phyloP scores from a whole-genome alignment of 805 yeast species.

The Brettanomyces anomalus region DNA sequence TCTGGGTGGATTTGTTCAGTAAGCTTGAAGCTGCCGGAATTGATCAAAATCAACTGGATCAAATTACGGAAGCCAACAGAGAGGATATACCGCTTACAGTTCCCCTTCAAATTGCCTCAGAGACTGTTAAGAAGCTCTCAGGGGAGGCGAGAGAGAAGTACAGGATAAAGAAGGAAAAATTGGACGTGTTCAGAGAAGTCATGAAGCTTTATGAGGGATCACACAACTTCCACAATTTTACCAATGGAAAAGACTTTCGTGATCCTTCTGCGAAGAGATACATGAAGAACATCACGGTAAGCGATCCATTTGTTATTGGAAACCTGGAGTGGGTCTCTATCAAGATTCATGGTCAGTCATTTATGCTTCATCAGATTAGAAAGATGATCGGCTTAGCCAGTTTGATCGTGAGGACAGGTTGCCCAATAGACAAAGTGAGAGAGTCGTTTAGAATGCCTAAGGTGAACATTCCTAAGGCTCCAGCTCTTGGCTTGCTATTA shows the following conservation, averaged over 20 bases:
- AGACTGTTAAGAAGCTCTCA: slow-evolving; percentile 53
- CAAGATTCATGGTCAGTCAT: slow-evolving; percentile 95
- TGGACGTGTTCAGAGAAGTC: slow-evolving; percentile 55
- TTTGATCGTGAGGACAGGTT: slow-evolving; percentile 74
- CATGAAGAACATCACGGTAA: slow-evolving; percentile 70
- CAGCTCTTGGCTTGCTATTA: slow-evolving; percentile 83
- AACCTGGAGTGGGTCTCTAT: slow-evolving; percentile 95
- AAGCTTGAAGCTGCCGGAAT: slow-evolving; percentile 31
- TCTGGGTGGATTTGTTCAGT: slow-evolving; percentile 52
- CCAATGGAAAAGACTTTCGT: slow-evolving; percentile 49
- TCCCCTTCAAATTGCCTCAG: slow-evolving; percentile 26
- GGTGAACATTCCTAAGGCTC: slow-evolving; percentile 93
- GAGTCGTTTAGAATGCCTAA: slow-evolving; percentile 70
- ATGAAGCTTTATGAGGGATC: slow-evolving; percentile 73
- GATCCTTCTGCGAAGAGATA: slow-evolving; percentile 81
- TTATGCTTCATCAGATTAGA: slow-evolving; percentile 96
- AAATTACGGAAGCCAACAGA: slow-evolving; percentile 27
- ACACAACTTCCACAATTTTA: slow-evolving; percentile 63
- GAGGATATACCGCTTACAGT: slow-evolving; percentile 29
- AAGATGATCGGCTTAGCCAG: slow-evolving; percentile 97
- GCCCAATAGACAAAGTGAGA: slow-evolving; percentile 65
- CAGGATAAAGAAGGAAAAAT: slow-evolving; percentile 54
- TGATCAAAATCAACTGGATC: slow-evolving; percentile 29
- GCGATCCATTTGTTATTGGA: slow-evolving; percentile 86
- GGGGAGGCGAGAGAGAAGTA: slow-evolving; percentile 58